These are phyloP conservation scores for Kandelia obovata DNA, from an alignment of 345 rosid species.

Conservation along the genomic window DNA sequence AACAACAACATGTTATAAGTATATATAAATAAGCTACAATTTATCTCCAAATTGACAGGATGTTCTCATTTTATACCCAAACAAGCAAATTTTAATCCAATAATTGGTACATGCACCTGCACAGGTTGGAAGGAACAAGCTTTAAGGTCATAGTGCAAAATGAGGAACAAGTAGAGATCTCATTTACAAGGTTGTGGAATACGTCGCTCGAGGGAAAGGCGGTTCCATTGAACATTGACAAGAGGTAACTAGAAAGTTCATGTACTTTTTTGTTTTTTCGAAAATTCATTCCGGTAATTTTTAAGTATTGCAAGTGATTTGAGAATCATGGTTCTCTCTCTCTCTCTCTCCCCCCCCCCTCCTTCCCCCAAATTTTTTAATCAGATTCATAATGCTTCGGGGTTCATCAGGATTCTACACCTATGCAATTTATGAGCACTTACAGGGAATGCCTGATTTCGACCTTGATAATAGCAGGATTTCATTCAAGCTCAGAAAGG, in stretches of 20 bases:
- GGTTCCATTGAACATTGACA: slow-evolving; percentile 23
- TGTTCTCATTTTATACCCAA: not conserved
- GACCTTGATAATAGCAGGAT: slow-evolving; percentile 15
- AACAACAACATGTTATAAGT: too few species aligned
- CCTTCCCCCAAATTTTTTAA: not conserved
- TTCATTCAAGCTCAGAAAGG: slow-evolving; percentile 17
- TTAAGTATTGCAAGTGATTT: too few species aligned
- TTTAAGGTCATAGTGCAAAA: slow-evolving; percentile 3
- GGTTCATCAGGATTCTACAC: slow-evolving; percentile 23
- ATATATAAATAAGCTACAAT: not conserved
- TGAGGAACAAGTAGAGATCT: slow-evolving; percentile 15
- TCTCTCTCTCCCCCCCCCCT: not conserved
- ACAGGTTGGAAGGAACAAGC: slow-evolving; percentile 14
- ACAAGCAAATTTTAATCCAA: not conserved
- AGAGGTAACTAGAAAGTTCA: slow-evolving; percentile 2
- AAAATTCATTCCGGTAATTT: too few species aligned
- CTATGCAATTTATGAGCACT: slow-evolving; percentile 22
- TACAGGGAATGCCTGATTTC: slow-evolving; percentile 16
- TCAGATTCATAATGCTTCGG: slow-evolving; percentile 19
- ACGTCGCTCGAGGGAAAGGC: slow-evolving; percentile 8
- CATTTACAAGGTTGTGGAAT: slow-evolving; percentile 22
- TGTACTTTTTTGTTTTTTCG: too few species aligned
- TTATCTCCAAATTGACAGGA: not conserved
- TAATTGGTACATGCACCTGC: not conserved
- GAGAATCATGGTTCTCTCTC: not conserved